These are phyloP conservation scores for Nothophytophthora sp. DNA, from an alignment of 352 stramenopile species.

Conservation along the genomic window DNA sequence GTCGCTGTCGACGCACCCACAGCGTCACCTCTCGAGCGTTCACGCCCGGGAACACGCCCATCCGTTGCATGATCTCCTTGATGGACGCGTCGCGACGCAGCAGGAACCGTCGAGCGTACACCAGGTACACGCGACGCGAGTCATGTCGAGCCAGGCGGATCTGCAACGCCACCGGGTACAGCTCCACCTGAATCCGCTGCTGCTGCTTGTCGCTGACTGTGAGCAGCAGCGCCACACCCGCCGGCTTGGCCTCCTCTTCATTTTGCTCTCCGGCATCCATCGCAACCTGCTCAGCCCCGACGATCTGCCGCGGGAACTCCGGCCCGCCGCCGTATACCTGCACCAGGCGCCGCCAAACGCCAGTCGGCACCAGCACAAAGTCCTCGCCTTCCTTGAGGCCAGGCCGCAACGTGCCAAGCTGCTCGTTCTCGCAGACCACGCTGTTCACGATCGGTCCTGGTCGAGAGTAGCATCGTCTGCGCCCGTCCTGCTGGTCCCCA, in stretches of 20 bases:
- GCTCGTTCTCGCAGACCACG: conserved; percentile 38
- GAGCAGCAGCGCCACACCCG: background rate
- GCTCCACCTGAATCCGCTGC: conserved; percentile 32
- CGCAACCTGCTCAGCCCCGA: conserved; percentile 19
- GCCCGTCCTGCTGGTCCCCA: conserved; percentile 4
- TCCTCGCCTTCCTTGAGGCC: conserved; percentile 33
- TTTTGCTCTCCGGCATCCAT: conserved; percentile 18
- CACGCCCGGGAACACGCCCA: conserved; percentile 52
- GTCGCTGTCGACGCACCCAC: conserved; percentile 59
- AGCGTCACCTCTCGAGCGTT: conserved; percentile 62
- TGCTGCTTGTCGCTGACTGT: conserved; percentile 2
- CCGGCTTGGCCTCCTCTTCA: background rate
- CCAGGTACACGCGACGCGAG: conserved; percentile 49
- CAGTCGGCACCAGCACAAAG: conserved; percentile 44
- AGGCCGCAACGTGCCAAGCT: conserved; percentile 38
- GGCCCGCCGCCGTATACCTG: conserved; percentile 59
- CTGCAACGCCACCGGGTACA: conserved; percentile 59
- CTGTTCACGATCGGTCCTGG: conserved; percentile 49
- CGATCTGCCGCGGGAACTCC: conserved; percentile 53
- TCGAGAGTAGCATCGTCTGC: conserved; percentile 17
- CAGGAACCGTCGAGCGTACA: conserved; percentile 56
- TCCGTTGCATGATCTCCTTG: conserved; percentile 54
- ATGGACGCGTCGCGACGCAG: conserved; percentile 40
- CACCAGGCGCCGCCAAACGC: conserved; percentile 54
- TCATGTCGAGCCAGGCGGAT: conserved; percentile 63